A percentile compares a stretch with the other conserved stretches of the same genome.
Conservation (phyloP, 768 basidiomycete species). For the Phaffia tasmanica region DNA sequence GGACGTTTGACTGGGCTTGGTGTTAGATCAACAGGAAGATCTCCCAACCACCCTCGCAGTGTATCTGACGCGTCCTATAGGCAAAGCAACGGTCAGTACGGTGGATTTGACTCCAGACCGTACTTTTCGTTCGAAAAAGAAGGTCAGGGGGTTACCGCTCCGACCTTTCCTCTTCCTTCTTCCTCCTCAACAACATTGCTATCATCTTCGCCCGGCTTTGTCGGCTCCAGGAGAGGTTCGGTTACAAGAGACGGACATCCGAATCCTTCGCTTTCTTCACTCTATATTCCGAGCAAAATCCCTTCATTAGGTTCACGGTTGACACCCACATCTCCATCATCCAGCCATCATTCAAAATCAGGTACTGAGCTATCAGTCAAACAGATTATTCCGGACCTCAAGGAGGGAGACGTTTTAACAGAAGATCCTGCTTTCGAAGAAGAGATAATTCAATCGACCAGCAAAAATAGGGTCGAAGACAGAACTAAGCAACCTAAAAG, state of each 20-base stretch:
- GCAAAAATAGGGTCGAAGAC: background rate
- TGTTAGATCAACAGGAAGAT: background rate
- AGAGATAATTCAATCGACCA: background rate
- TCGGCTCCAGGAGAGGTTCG: background rate
- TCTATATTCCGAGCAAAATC: background rate
- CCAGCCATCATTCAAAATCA: background rate
- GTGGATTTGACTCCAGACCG: conserved; percentile 1
- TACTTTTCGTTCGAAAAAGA: conserved; percentile 18
- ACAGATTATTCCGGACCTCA: background rate
- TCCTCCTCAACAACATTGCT: background rate
- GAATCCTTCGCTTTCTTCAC: background rate
- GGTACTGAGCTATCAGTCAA: background rate
- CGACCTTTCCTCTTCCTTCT: background rate
- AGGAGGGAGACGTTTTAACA: background rate
- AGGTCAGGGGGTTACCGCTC: background rate
- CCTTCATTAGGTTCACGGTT: background rate
- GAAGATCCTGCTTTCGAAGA: background rate
- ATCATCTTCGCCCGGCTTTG: background rate
- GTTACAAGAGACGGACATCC: conserved; percentile 2
- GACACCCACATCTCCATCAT: background rate
- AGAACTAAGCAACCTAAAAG: conserved; percentile 3
- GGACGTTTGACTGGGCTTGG: background rate
- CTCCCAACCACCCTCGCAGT: background rate
- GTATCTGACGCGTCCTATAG: background rate
- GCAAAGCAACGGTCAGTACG: background rate